A percentile compares a stretch with the other conserved stretches of the same genome.
Conservation (phyloP, 2,329 filamentous ascomycete species). For the Grosmannia huntii region DNA sequence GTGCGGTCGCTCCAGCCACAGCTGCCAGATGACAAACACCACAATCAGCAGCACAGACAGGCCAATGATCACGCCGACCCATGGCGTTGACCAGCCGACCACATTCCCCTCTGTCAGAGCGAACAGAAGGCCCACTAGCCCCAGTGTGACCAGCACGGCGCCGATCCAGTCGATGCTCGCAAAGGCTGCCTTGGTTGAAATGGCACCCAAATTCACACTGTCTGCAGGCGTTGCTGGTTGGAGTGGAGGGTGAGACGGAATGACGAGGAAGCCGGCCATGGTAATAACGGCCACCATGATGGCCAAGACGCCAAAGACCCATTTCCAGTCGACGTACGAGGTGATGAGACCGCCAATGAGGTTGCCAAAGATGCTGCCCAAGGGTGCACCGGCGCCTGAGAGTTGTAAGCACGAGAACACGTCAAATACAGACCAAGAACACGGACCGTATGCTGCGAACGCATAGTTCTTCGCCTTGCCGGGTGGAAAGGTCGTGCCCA, state of each 20-base stretch:
- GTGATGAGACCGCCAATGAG: conserved; percentile 50
- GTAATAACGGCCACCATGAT: conserved; percentile 46
- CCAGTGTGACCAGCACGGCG: conserved; percentile 47
- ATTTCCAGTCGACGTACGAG: conserved; percentile 50
- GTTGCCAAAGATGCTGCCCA: conserved; percentile 54
- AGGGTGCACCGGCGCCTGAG: conserved; percentile 46
- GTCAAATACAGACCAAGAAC: neutral
- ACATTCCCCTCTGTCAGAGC: conserved; percentile 58
- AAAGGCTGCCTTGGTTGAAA: conserved; percentile 10
- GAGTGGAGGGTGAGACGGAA: conserved; percentile 27
- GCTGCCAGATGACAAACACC: conserved; percentile 49
- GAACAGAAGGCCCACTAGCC: conserved; percentile 50
- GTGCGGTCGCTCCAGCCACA: conserved; percentile 39
- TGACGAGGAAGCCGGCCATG: conserved; percentile 42
- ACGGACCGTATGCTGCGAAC: conserved; percentile 42
- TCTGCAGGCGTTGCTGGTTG: conserved; percentile 7
- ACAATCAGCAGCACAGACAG: conserved; percentile 42
- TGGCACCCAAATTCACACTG: conserved; percentile 16
- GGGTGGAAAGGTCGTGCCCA: conserved; percentile 54
- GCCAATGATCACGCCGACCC: conserved; percentile 47
- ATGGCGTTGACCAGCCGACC: conserved; percentile 52
- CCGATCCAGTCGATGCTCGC: conserved; percentile 51
- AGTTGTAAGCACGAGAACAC: neutral
- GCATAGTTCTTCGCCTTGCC: conserved; percentile 60
- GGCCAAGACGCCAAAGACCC: conserved; percentile 53